phyloP scores from a whole-genome alignment of 1,284 basidiomycete genomes.

The Trametes polyzona region DNA sequence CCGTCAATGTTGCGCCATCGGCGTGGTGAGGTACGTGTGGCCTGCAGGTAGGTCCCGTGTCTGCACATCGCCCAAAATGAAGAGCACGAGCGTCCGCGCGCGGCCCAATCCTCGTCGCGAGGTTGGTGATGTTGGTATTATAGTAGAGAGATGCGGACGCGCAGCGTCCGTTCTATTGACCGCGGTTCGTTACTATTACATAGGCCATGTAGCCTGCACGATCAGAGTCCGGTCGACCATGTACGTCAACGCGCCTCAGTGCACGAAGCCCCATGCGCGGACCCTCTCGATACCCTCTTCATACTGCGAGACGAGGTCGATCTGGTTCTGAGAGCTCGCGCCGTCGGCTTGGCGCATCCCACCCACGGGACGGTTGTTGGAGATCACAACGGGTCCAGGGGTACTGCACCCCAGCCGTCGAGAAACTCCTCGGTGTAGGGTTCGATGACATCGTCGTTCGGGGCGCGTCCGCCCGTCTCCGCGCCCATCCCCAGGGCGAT shows the following conservation, averaged over 20 bases:
- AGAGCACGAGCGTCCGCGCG: neutral
- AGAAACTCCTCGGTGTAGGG: neutral
- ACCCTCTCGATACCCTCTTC: conserved; percentile 27
- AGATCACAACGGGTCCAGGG: too few species aligned
- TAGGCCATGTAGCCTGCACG: neutral
- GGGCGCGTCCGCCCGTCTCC: too few species aligned
- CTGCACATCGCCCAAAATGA: neutral
- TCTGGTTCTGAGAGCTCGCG: neutral
- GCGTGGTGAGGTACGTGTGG: too few species aligned
- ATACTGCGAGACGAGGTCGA: conserved; percentile 25
- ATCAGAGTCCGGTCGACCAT: neutral
- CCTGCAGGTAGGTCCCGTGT: neutral
- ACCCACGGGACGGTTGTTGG: too few species aligned
- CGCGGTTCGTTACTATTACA: neutral
- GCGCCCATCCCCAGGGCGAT: too few species aligned
- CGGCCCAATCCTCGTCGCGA: neutral
- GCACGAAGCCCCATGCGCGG: conserved; percentile 17
- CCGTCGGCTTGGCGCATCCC: too few species aligned
- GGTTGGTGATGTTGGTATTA: neutral
- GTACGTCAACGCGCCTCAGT: neutral
- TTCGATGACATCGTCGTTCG: too few species aligned
- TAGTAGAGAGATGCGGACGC: neutral
- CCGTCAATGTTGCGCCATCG: neutral
- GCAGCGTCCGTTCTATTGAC: neutral
- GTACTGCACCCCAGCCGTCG: neutral